Base-by-base conservation (phyloP, 257 asterid species). In the Nicotiana paniculata region DNA sequence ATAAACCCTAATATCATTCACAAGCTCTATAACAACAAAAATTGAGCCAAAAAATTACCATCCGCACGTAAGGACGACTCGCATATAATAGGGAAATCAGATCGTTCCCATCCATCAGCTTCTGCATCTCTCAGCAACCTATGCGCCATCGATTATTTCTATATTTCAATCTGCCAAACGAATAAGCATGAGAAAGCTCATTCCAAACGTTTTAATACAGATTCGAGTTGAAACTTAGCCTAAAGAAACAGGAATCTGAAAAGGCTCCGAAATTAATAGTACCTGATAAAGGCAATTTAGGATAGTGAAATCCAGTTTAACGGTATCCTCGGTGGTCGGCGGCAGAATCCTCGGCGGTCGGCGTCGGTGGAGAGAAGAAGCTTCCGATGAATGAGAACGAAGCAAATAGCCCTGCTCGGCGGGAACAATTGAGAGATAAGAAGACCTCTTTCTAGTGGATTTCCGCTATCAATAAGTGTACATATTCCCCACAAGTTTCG, bases 71-170 rank as follows among this genome's bases (percentile, higher is more conserved):
- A 16, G 98, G 99, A 81, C 5, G 99, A 96, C 83, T 94, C 98
- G 46, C 99, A 96, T 18, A 96, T 93, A 80, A 96, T 94, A 5
- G 98, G 98, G 83, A 94, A 96, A 81, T 96, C 98, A 24, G 99
- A 88, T 35, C 98, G 90, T 86, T 96, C 99, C 98, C 99, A 96
- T 48, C 98, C 99, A 88, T 96, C 99, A 8, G 98, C 94, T 85
- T 93, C 99, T 0, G 86, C 97, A 84, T 96, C 94, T 85, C 98
- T 93, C 88, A 96, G 85, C 76, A 96, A 85, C 86, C 99, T 90
- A 86, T 94, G 99, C 3, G 97, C 99, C 99, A 96, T 96, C 37
- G 12, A 11, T 43, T 70, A 8, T 43, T 5, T 5, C 58, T 43
- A 70, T 11, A 24, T 32, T 24, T 24, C 78, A 43, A 46, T 46